Conservation (phyloP, 495 filamentous ascomycete genomes). For the Bathelium albidoporum region DNA sequence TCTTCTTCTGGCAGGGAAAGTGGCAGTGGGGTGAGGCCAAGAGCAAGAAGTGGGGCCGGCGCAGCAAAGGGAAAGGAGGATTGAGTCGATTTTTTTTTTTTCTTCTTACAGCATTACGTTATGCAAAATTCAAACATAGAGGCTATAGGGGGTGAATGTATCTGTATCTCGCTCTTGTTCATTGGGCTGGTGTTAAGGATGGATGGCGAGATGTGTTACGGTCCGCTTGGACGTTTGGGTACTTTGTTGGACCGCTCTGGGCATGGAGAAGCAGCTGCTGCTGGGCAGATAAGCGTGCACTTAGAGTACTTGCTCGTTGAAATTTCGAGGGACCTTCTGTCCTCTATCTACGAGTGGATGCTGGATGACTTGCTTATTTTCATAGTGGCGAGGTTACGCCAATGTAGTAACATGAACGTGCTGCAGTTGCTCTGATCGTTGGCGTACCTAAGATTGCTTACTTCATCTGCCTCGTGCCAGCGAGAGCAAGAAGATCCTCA, state of each 20-base stretch:
- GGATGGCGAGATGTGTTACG: background rate
- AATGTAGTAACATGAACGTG: no score
- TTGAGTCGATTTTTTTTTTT: conserved; percentile 11
- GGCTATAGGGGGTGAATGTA: background rate
- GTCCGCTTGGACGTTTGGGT: background rate
- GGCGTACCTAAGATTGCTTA: no score
- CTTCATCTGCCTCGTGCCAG: background rate
- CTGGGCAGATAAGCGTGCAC: background rate
- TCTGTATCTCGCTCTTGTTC: background rate
- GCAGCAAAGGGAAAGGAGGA: conserved; percentile 13
- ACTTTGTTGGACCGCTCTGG: background rate
- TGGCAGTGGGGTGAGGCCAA: conserved; percentile 11
- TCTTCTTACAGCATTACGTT: background rate
- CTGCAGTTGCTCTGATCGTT: no score
- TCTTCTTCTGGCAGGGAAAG: conserved; percentile 7
- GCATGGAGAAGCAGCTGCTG: background rate
- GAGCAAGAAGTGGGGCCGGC: conserved; percentile 11
- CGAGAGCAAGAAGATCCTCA: no score
- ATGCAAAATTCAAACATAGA: background rate
- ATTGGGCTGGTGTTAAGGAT: background rate
- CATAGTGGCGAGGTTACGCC: background rate
- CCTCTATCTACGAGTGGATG: background rate
- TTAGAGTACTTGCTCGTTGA: background rate
- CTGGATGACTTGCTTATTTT: background rate
- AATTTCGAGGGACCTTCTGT: background rate